These are phyloP conservation scores for Kingdonia uniflora DNA, from an alignment of 164 flowering plant genomes.

Conservation along the genomic window DNA sequence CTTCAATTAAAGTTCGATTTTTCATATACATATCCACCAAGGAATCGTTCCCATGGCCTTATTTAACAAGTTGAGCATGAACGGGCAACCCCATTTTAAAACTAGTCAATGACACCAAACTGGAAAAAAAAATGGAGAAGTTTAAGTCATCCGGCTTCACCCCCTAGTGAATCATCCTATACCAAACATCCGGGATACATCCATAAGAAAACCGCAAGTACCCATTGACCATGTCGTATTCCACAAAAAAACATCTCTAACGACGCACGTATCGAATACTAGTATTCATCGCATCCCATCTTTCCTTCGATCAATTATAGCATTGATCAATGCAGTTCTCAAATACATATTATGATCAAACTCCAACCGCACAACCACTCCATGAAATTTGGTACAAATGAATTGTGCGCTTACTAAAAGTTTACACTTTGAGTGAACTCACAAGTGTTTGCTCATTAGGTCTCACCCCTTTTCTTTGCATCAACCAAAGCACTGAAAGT, in stretches of 20 bases:
- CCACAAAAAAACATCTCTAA: slow-evolving; percentile 62
- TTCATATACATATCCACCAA: slow-evolving; percentile 69
- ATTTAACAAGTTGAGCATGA: slow-evolving; percentile 54
- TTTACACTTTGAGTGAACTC: too few species aligned
- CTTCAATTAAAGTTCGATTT: slow-evolving; percentile 32
- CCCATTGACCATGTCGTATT: slow-evolving; percentile 65
- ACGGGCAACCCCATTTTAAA: slow-evolving; percentile 48
- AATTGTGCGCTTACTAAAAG: too few species aligned
- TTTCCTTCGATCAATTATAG: too few species aligned
- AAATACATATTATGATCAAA: too few species aligned
- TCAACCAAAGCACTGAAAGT: too few species aligned
- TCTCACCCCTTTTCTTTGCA: too few species aligned
- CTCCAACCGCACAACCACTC: too few species aligned
- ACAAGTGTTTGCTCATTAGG: too few species aligned
- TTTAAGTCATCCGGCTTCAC: slow-evolving; percentile 57
- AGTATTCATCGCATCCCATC: too few species aligned
- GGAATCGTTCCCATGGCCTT: slow-evolving; percentile 56
- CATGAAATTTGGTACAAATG: too few species aligned
- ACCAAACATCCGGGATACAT: slow-evolving; percentile 43
- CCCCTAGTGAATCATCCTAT: slow-evolving; percentile 40
- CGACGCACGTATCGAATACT: slow-evolving; percentile 31
- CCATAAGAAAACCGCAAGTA: slow-evolving; percentile 33
- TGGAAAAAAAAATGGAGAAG: slow-evolving; percentile 48
- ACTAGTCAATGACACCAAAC: slow-evolving; percentile 35
- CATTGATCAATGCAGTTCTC: too few species aligned